phyloP scores from a whole-genome alignment of 306 rosid genomes.

The Rubus idaeus region DNA sequence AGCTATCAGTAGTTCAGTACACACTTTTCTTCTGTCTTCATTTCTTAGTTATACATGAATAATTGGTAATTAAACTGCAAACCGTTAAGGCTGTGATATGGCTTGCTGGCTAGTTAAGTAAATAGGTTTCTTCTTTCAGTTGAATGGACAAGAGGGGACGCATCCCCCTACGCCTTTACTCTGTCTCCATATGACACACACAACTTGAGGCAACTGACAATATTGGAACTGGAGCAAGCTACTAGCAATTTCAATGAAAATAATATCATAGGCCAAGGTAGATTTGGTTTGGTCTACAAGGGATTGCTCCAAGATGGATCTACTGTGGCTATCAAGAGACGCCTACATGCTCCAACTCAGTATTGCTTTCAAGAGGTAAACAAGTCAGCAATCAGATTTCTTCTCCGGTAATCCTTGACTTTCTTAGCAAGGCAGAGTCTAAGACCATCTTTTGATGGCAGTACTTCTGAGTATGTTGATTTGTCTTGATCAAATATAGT shows the following conservation, averaged over 20 bases:
- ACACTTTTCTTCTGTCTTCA: background rate
- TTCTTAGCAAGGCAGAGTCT: background rate
- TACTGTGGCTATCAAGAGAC: slow-evolving; percentile 65
- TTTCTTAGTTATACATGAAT: background rate
- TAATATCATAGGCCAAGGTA: slow-evolving; percentile 59
- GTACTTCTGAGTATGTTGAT: background rate
- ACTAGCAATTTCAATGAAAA: slow-evolving; percentile 51
- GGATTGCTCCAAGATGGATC: slow-evolving; percentile 81
- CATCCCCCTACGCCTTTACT: slow-evolving; percentile 33
- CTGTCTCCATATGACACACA: slow-evolving; percentile 37
- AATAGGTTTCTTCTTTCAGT: slow-evolving; percentile 29
- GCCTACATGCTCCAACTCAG: slow-evolving; percentile 38
- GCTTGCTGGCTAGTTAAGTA: background rate
- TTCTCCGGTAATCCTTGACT: background rate
- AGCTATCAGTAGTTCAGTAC: background rate
- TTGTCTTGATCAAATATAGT: slow-evolving; percentile 38
- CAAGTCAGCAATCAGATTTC: slow-evolving; percentile 1
- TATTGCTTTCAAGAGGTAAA: slow-evolving; percentile 52
- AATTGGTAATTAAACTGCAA: background rate
- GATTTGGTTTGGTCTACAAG: slow-evolving; percentile 66
- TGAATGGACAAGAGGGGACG: slow-evolving; percentile 51
- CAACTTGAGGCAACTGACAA: slow-evolving; percentile 41
- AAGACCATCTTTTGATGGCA: background rate
- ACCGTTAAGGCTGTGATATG: background rate
- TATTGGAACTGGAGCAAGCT: slow-evolving; percentile 60